These are phyloP conservation scores for Funneliformis geosporum DNA, from an alignment of 192 early-diverging fungal species.

Conservation along the genomic window DNA sequence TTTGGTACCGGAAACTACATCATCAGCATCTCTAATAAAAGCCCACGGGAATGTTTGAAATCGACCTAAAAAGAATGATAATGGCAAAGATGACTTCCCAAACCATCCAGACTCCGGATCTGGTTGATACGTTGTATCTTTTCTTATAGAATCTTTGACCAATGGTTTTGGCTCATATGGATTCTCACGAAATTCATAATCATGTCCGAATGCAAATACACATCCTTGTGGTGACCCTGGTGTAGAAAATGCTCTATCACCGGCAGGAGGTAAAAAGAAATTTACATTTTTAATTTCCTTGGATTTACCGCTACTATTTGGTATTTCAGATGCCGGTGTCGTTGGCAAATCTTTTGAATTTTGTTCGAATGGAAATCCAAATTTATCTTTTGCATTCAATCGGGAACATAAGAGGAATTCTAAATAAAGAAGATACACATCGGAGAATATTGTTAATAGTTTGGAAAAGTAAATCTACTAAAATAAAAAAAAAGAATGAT, in stretches of 20 bases:
- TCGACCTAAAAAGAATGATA: conserved; percentile 38
- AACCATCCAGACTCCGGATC: conserved; percentile 54
- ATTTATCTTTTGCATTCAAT: not conserved
- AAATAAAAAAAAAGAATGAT: not conserved
- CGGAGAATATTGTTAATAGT: too few species aligned
- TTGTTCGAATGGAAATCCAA: conserved; percentile 20
- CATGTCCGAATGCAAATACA: conserved; percentile 49
- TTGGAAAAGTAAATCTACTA: not conserved
- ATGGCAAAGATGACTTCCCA: too few species aligned
- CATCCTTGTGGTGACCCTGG: conserved; percentile 40
- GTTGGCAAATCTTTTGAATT: conserved; percentile 37
- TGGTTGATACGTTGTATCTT: conserved; percentile 35
- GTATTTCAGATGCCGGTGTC: conserved; percentile 36
- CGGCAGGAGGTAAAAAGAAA: conserved; percentile 37
- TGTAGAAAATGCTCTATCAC: conserved; percentile 32
- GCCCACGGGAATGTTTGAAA: conserved; percentile 44
- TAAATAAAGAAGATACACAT: too few species aligned
- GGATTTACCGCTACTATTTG: conserved; percentile 38
- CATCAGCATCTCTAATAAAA: conserved; percentile 36
- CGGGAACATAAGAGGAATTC: not conserved
- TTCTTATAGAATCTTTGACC: not conserved
- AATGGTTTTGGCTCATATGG: conserved; percentile 36
- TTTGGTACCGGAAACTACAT: conserved; percentile 44
- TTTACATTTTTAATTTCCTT: conserved; percentile 43
- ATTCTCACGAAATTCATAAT: conserved; percentile 38